Percentiles rank a stretch among this genome's conserved stretches.
Evolutionary conservation across 148 eudicot genomes (phyloP).

Genomic region (Rhododendron vialii): DNA sequence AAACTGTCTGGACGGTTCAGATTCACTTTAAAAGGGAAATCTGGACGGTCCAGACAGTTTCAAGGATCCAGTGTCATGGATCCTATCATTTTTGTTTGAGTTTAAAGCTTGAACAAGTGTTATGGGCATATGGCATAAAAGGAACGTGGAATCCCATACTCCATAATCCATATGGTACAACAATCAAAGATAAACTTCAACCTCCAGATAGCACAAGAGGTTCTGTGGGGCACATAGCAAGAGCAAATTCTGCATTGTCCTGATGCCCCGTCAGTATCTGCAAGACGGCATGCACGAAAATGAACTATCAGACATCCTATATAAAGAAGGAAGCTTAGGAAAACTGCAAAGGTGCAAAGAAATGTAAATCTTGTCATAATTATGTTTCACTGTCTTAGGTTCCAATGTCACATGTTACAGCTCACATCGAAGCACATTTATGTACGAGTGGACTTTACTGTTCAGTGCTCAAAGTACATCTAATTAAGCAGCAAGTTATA

Average conservation of each 20-base stretch:
- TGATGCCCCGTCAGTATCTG: conserved; percentile 84
- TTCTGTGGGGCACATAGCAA: conserved; percentile 79
- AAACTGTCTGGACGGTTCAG: too few species aligned
- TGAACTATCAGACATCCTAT: neutral
- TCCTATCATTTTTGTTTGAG: too few species aligned
- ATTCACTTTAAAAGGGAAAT: too few species aligned
- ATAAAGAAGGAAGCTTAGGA: neutral
- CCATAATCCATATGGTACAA: neutral
- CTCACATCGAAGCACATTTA: neutral
- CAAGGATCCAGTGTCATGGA: too few species aligned
- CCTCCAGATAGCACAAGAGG: conserved; percentile 96
- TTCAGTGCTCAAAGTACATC: neutral
- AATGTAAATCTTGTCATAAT: neutral
- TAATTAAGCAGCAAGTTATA: neutral
- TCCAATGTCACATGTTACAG: conserved; percentile 6
- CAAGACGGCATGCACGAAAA: conserved; percentile 15
- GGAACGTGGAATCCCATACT: neutral
- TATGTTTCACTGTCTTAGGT: neutral
- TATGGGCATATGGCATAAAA: neutral
- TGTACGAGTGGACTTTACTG: neutral
- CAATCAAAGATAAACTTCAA: conserved; percentile 7
- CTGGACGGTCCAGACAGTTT: too few species aligned
- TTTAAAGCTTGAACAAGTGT: neutral
- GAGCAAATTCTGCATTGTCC: conserved; percentile 89
- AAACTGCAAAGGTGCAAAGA: neutral